Evolutionary conservation across 306 rosid genomes (phyloP).

Genomic region (Ammopiptanthus mongolicus): DNA sequence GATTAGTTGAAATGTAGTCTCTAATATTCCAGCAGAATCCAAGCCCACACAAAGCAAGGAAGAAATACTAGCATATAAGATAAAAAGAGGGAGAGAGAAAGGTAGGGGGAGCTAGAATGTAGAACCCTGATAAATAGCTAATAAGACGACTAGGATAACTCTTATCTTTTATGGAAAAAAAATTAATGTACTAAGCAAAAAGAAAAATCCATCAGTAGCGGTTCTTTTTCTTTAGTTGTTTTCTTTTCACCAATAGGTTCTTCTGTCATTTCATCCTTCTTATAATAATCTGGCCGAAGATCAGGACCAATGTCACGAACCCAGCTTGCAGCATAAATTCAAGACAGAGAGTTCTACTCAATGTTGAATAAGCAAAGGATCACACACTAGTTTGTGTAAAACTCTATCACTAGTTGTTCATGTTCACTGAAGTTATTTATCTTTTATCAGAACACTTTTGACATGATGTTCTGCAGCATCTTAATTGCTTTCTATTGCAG

Average conservation of each 20-base stretch:
- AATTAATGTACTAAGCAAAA: not conserved
- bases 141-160: not conserved
- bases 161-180: too few relatives aligned
- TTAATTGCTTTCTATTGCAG: not conserved
- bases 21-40: constrained; percentile 3
- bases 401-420: not conserved
- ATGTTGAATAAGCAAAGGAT: not conserved
- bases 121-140: not conserved
- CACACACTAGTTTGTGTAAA: not conserved
- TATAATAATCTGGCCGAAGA: constrained; percentile 75
- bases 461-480: not conserved
- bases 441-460: not conserved
- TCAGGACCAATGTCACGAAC: constrained; percentile 94
- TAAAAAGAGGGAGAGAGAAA: too few relatives aligned
- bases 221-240: constrained; percentile 47
- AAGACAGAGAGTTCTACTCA: constrained; percentile 24
- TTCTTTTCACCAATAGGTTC: constrained; percentile 36
- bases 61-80: not conserved
- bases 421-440: not conserved
- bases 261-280: constrained; percentile 49
- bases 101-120: too few relatives aligned
- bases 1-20: constrained; percentile 2
- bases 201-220: not conserved
- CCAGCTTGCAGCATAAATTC: constrained; percentile 83
- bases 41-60: not conserved